These are phyloP conservation scores for Ulmus americana DNA, from an alignment of 331 rosid species.

Conservation along the genomic window DNA sequence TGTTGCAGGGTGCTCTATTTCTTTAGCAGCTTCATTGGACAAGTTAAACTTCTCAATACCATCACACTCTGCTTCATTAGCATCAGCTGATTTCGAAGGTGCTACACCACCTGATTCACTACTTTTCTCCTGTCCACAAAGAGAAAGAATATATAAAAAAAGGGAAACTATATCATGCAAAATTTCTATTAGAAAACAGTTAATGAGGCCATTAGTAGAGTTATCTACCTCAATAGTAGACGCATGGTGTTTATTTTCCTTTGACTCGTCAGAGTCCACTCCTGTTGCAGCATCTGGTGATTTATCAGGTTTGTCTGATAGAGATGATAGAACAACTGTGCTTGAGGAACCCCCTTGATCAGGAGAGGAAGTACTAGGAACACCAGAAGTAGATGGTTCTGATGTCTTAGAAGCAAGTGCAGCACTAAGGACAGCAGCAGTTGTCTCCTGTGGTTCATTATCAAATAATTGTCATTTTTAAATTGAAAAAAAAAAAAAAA, in stretches of 20 bases:
- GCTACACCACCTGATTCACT: constrained; percentile 15
- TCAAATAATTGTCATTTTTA: constrained; percentile 3
- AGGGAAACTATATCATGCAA: background rate
- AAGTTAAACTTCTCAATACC: constrained; percentile 20
- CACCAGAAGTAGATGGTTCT: constrained; percentile 33
- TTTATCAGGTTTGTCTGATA: constrained; percentile 4
- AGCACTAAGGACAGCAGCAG: constrained; percentile 44
- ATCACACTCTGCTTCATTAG: constrained; percentile 10
- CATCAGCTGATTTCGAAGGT: constrained; percentile 15
- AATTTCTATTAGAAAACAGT: background rate
- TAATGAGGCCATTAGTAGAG: background rate
- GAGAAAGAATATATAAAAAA: background rate
- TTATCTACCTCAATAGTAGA: constrained; percentile 30
- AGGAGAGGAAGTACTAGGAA: constrained; percentile 21
- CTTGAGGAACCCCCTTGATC: constrained; percentile 22
- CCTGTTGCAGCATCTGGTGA: constrained; percentile 20
- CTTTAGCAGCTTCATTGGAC: constrained; percentile 17
- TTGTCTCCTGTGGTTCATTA: constrained; percentile 39
- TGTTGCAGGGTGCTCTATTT: constrained; percentile 3
- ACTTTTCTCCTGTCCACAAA: constrained; percentile 19
- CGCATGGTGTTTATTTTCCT: constrained; percentile 12
- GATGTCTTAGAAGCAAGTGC: constrained; percentile 49
- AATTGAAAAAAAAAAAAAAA: background rate
- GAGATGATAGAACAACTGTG: constrained; percentile 9
- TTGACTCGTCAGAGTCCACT: constrained; percentile 10